A percentile compares a stretch with the other conserved stretches of the same genome.
These are phyloP conservation scores for Jimgerdemannia lactiflua DNA, from an alignment of 192 early-diverging fungal species.

Conservation along the genomic window DNA sequence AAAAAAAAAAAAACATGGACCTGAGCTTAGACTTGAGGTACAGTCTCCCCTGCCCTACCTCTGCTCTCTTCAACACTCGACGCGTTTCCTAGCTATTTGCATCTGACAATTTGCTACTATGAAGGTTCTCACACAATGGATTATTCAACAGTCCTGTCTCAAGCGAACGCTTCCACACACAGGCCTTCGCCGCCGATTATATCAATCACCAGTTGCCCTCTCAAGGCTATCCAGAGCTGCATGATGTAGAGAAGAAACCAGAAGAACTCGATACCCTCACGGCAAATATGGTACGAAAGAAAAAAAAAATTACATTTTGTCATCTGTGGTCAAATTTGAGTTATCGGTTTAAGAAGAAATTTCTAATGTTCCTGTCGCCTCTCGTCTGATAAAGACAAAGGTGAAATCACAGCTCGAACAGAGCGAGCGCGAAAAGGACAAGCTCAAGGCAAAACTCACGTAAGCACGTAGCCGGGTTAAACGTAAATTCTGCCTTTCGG, in stretches of 20 bases:
- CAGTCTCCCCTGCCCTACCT: too few relatives aligned
- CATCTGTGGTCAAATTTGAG: background rate
- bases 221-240: conserved; percentile 33
- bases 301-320: background rate
- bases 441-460: conserved; percentile 16
- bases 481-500: too few relatives aligned
- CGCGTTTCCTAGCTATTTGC: too few relatives aligned
- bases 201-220: conserved; percentile 29
- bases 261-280: background rate
- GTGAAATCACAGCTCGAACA: conserved; percentile 1
- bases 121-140: too few relatives aligned
- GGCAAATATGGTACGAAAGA: background rate
- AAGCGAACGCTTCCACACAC: conserved; percentile 5
- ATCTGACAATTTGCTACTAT: too few relatives aligned
- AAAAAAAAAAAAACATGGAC: too few relatives aligned
- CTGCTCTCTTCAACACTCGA: too few relatives aligned
- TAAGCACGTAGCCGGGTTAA: background rate
- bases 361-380: background rate
- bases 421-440: conserved; percentile 19
- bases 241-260: background rate
- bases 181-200: conserved; percentile 21
- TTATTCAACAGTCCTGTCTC: background rate
- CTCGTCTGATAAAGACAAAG: background rate
- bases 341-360: too few relatives aligned
- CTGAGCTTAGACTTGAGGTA: too few relatives aligned